Percentiles rank a stretch among this genome's conserved stretches.
These are phyloP conservation scores for Exsudoporus floridanus DNA, from an alignment of 1,284 basidiomycete species.

Conservation along the genomic window DNA sequence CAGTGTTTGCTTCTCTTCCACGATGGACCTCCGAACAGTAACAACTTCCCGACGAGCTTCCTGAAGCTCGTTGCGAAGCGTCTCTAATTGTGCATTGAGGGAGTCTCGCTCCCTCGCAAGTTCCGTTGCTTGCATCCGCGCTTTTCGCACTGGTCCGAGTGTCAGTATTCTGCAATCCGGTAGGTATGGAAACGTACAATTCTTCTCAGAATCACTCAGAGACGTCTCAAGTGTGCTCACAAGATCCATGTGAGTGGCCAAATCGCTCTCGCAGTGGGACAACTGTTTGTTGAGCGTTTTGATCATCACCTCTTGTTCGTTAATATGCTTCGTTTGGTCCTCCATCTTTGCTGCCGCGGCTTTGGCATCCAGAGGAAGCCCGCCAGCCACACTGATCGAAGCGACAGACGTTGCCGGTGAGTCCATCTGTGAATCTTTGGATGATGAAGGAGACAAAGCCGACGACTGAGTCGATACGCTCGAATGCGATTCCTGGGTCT, in stretches of 20 bases:
- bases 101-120: slow-evolving; percentile 80
- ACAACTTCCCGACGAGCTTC: slow-evolving; percentile 78
- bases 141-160: slow-evolving; percentile 70
- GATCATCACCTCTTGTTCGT: slow-evolving; percentile 87
- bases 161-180: slow-evolving; percentile 20
- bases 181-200: slow-evolving; percentile 55
- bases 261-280: slow-evolving; percentile 85
- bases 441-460: slow-evolving; percentile 48
- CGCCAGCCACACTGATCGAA: slow-evolving; percentile 32
- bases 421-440: slow-evolving; percentile 63
- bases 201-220: slow-evolving; percentile 86
- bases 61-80: slow-evolving; percentile 66
- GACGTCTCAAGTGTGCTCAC: slow-evolving; percentile 81
- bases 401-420: slow-evolving; percentile 68
- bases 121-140: slow-evolving; percentile 86
- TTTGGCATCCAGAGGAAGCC: slow-evolving; percentile 52
- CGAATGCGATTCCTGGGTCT: slow-evolving; percentile 47
- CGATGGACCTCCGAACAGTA: slow-evolving; percentile 72
- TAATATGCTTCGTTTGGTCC: slow-evolving; percentile 72
- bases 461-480: slow-evolving; percentile 60
- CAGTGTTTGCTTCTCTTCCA: slow-evolving; percentile 81
- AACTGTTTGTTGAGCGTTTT: slow-evolving; percentile 90
- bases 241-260: slow-evolving; percentile 90
- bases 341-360: slow-evolving; percentile 55
- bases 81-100: slow-evolving; percentile 60